A percentile compares a stretch with the other conserved stretches of the same genome.
These are phyloP conservation scores for Trichoderma gracile DNA, from an alignment of 2,329 filamentous ascomycete genomes.

Conservation along the genomic window DNA sequence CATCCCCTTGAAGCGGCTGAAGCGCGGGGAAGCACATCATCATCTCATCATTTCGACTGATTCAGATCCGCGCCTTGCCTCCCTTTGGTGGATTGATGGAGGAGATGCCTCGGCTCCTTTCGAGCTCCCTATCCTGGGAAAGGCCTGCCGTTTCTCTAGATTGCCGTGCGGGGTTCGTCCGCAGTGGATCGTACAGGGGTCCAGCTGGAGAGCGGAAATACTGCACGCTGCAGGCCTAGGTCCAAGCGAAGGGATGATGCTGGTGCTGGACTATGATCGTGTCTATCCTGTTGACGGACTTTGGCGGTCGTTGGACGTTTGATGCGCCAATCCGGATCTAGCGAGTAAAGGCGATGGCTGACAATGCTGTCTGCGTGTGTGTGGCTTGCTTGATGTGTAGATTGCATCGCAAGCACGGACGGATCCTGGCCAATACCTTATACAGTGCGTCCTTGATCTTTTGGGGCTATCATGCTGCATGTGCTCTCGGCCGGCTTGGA, in stretches of 20 bases:
- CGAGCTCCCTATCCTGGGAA: conserved; percentile 1
- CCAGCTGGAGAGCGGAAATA: not conserved
- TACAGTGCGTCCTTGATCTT: not conserved
- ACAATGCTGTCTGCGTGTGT: not conserved
- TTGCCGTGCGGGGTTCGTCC: conserved; percentile 22
- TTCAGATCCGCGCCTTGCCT: conserved; percentile 9
- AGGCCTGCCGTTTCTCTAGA: not conserved
- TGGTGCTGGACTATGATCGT: not conserved
- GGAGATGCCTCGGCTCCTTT: conserved; percentile 22
- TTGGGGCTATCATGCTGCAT: not conserved
- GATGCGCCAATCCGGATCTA: conserved; percentile 3
- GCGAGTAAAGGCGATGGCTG: not conserved
- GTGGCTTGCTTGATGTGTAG: not conserved
- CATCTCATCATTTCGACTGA: not conserved
- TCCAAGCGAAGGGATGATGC: not conserved
- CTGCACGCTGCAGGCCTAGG: not conserved
- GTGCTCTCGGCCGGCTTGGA: not conserved
- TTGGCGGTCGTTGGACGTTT: not conserved
- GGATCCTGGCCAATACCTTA: not conserved
- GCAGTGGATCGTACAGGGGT: conserved; percentile 13
- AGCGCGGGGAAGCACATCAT: conserved; percentile 5
- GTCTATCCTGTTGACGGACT: not conserved
- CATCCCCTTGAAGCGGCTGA: not conserved
- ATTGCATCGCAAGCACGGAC: no score
- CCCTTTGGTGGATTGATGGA: not conserved